Percentiles rank a stretch among this genome's conserved stretches.
Evolutionary conservation across 2,329 filamentous ascomycete species (phyloP).

Genomic region (Pseudogymnoascus sp.): DNA sequence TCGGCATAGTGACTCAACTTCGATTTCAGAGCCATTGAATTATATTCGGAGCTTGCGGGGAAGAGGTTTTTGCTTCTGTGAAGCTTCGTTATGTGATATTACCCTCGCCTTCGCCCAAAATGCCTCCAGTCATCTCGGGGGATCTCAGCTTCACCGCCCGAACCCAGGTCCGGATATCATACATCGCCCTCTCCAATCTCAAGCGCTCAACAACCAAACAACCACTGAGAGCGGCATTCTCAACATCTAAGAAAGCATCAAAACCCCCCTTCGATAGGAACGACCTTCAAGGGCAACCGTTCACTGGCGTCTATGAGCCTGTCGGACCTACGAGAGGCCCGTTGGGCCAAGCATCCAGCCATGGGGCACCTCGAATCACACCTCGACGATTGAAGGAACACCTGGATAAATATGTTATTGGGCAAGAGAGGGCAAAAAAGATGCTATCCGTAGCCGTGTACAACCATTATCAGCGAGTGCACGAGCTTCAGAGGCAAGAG

Average conservation of each 20-base stretch:
- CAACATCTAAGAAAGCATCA: constrained; percentile 28
- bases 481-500: constrained; percentile 66
- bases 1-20: not conserved
- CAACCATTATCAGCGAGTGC: constrained; percentile 89
- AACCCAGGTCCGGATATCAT: constrained; percentile 36
- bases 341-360: constrained; percentile 41
- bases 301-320: constrained; percentile 56
- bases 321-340: constrained; percentile 56
- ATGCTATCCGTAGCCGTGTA: constrained; percentile 89
- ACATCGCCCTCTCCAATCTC: constrained; percentile 31
- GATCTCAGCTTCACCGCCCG: constrained; percentile 16
- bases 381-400: constrained; percentile 74
- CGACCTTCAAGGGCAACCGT: constrained; percentile 58
- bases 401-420: constrained; percentile 92
- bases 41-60: not conserved
- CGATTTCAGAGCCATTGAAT: not conserved
- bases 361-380: constrained; percentile 58
- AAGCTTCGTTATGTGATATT: constrained; percentile 7
- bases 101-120: not conserved
- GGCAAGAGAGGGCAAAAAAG: constrained; percentile 91
- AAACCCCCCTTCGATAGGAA: constrained; percentile 39
- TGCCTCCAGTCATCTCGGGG: constrained; percentile 22
- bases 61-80: not conserved
- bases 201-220: constrained; percentile 15
- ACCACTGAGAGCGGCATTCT: constrained; percentile 19